phyloP scores from a whole-genome alignment of 2,329 filamentous ascomycete species.

The Sporothrix dimorphospora region DNA sequence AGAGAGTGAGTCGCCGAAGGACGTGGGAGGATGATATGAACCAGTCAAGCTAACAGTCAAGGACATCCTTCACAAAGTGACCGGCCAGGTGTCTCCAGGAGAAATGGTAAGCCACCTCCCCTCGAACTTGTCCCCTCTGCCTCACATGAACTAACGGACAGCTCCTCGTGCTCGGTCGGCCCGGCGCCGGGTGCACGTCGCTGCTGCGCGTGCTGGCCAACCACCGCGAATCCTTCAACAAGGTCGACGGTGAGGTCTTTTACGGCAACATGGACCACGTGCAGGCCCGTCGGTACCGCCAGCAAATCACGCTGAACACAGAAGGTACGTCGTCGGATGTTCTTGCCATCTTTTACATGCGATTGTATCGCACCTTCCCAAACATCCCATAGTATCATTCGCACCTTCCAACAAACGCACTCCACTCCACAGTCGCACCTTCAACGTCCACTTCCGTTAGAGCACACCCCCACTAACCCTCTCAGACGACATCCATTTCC shows the following conservation, averaged over 20 bases:
- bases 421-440: too few species aligned
- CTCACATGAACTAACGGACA: too few species aligned
- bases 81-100: conserved; percentile 27
- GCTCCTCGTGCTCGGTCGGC: conserved; percentile 55
- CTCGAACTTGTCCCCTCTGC: too few species aligned
- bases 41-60: not conserved
- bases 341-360: too few species aligned
- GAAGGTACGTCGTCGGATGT: too few species aligned
- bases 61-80: conserved; percentile 27
- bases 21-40: not conserved
- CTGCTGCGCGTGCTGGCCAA: conserved; percentile 69
- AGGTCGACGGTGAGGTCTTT: conserved; percentile 65
- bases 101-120: too few species aligned
- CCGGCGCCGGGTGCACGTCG: conserved; percentile 60
- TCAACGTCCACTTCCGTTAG: too few species aligned
- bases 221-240: conserved; percentile 65
- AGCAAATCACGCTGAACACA: conserved; percentile 59
- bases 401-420: too few species aligned
- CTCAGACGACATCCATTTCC: conserved; percentile 65
- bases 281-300: conserved; percentile 46
- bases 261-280: conserved; percentile 57
- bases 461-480: too few species aligned
- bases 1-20: conserved; percentile 1
- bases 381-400: too few species aligned
- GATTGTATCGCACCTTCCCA: too few species aligned